A percentile compares a stretch with the other conserved stretches of the same genome.
phyloP scores from a whole-genome alignment of 2,329 filamentous ascomycete species.

The Colletotrichum sp. region DNA sequence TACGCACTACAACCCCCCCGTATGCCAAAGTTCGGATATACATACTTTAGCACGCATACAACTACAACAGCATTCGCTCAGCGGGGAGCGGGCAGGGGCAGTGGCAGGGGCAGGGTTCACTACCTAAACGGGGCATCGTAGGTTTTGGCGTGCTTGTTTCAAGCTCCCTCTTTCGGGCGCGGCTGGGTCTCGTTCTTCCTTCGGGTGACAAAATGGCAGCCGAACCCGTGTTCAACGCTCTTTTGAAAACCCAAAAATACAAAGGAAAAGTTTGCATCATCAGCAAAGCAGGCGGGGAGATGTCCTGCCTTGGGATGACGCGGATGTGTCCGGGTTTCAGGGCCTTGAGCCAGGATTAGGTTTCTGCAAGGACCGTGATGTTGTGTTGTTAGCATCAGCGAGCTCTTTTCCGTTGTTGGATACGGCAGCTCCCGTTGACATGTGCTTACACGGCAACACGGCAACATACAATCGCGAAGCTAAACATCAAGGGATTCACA shows the following conservation, averaged over 20 bases:
- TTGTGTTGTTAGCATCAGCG: not conserved
- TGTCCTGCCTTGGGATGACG: not conserved
- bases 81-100: not conserved
- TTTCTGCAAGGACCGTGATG: not conserved
- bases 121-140: not conserved
- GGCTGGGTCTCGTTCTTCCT: not conserved
- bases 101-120: not conserved
- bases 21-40: not conserved
- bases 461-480: not conserved
- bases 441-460: not conserved
- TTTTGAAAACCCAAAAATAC: not conserved
- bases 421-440: not conserved
- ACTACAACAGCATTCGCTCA: not conserved
- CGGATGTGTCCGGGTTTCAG: not conserved
- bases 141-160: not conserved
- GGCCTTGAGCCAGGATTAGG: not conserved
- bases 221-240: not conserved
- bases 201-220: not conserved
- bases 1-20: not conserved
- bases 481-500: not conserved
- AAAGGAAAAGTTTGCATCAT: not conserved
- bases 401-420: not conserved
- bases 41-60: not conserved
- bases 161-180: not conserved
- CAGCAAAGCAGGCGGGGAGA: not conserved